phyloP scores from a whole-genome alignment of 1,139 yeast species.

The Geotrichum histeridarum region DNA sequence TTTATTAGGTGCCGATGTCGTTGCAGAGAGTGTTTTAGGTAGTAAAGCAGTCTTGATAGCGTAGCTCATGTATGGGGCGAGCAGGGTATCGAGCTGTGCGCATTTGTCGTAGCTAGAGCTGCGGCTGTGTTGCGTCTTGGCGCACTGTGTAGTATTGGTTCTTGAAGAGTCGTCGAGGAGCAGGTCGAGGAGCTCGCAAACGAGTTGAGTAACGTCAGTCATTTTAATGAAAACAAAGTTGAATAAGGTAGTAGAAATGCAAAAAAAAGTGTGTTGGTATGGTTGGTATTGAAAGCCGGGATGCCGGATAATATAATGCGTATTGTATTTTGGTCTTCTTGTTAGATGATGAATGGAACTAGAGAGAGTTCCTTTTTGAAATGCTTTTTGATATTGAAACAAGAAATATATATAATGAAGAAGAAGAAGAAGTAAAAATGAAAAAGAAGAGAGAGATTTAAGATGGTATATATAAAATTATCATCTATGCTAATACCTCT shows the following conservation, averaged over 20 bases:
- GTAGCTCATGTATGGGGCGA: constrained; percentile 13
- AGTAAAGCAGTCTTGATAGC: constrained; percentile 4
- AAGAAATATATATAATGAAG: neutral
- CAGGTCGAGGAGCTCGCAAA: neutral
- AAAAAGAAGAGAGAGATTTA: too few species aligned
- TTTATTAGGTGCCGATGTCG: neutral
- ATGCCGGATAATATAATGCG: neutral
- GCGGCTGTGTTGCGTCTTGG: neutral
- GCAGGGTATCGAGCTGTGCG: constrained; percentile 5
- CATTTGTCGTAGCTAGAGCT: neutral
- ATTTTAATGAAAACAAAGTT: neutral
- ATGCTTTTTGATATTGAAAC: too few species aligned
- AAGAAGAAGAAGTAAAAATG: too few species aligned
- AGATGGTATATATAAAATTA: too few species aligned
- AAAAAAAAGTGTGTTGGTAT: too few species aligned
- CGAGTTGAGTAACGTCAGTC: neutral
- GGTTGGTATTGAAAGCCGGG: neutral
- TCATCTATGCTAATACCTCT: too few species aligned
- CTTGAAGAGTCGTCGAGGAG: neutral
- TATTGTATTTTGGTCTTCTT: too few species aligned
- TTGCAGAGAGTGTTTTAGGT: neutral
- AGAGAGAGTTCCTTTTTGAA: too few species aligned
- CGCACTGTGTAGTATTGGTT: neutral
- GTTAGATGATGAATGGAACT: too few species aligned
- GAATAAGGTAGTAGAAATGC: too few species aligned